Conservation (phyloP, 139 green algal species). For the Edaphochlamys debaryana region DNA sequence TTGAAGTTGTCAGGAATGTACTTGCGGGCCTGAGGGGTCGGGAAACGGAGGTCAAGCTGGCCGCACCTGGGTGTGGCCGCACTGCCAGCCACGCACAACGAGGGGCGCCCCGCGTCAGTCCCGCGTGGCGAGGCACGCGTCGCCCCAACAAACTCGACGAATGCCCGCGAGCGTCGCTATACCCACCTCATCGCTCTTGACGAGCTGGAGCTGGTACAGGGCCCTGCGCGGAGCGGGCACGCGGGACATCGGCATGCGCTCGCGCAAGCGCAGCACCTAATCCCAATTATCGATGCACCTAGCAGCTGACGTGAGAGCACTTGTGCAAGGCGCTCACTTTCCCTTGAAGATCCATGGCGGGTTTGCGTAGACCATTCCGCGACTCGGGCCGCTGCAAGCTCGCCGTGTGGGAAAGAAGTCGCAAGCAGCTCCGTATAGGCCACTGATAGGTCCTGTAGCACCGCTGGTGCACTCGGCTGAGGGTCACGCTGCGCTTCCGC, state of each 20-base stretch:
- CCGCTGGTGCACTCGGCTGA: no score
- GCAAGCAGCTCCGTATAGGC: no score
- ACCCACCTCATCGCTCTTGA: conserved; percentile 72
- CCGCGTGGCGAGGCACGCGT: no score
- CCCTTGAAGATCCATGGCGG: conserved; percentile 84
- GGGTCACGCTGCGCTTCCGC: no score
- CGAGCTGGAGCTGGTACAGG: conserved; percentile 90
- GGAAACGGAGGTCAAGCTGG: neutral
- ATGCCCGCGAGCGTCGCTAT: no score
- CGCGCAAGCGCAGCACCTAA: neutral
- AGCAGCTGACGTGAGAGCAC: no score
- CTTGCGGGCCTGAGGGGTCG: conserved; percentile 76
- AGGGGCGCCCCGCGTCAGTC: no score
- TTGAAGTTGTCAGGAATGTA: conserved; percentile 82
- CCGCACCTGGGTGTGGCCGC: neutral
- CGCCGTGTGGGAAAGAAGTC: no score
- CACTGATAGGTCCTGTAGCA: no score
- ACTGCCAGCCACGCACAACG: neutral
- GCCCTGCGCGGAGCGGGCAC: conserved; percentile 51
- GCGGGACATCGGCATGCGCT: neutral
- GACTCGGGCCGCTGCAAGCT: no score
- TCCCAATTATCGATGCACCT: no score
- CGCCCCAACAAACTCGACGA: no score
- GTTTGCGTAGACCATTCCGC: conserved; percentile 71
- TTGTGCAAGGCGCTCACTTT: conserved; percentile 60